A percentile compares a stretch with the other conserved stretches of the same genome.
These are phyloP conservation scores for Mortierella polycephala DNA, from an alignment of 371 early-diverging fungal species.

Conservation along the genomic window DNA sequence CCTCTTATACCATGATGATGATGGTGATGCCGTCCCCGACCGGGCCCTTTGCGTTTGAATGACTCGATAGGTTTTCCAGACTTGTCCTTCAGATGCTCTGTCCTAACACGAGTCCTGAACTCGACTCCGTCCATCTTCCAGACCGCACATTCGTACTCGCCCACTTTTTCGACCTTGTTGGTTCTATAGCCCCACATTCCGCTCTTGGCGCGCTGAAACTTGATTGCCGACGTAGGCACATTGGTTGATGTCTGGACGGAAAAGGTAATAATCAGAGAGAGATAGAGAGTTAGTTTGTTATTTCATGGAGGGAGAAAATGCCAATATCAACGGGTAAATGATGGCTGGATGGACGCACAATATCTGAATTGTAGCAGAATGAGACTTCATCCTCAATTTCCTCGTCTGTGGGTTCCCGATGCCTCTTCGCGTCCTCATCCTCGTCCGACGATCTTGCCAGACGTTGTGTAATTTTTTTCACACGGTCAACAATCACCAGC, in stretches of 20 bases:
- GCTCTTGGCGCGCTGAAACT: conserved; percentile 45
- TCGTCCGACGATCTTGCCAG: conserved; percentile 39
- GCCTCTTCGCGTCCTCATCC: conserved; percentile 6
- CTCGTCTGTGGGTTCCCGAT: conserved; percentile 33
- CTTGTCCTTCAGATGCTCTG: conserved; percentile 52
- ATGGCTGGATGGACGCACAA: conserved; percentile 17
- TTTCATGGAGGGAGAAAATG: not conserved
- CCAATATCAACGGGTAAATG: not conserved
- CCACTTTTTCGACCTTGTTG: conserved; percentile 48
- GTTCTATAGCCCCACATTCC: conserved; percentile 53
- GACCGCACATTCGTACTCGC: conserved; percentile 51
- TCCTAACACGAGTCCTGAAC: conserved; percentile 43
- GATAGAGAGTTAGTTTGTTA: not conserved
- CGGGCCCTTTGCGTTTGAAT: conserved; percentile 7
- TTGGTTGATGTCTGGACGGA: conserved; percentile 38
- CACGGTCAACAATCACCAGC: conserved; percentile 41
- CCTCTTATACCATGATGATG: conserved; percentile 5
- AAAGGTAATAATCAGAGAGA: not conserved
- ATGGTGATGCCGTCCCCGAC: conserved; percentile 6
- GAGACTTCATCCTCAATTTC: conserved; percentile 50
- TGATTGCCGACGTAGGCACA: conserved; percentile 52
- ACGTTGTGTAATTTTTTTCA: conserved; percentile 46
- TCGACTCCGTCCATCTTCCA: conserved; percentile 57
- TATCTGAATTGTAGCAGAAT: conserved; percentile 39
- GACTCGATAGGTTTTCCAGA: conserved; percentile 30